Base-by-base conservation (phyloP, 345 rosid genomes). In the Chamaenerion angustifolium region DNA sequence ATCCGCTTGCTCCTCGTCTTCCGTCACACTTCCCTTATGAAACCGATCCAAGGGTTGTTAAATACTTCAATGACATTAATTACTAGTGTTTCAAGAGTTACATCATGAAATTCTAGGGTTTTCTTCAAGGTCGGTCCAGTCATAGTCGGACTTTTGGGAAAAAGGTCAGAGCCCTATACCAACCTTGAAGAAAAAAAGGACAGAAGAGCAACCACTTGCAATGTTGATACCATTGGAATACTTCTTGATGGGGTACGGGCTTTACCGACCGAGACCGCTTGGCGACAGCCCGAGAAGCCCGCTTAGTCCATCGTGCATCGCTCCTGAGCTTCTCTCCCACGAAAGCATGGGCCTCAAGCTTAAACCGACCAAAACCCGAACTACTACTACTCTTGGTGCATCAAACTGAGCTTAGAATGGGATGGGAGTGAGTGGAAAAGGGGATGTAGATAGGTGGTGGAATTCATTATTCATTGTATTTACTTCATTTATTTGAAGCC, bases 291-390 rank as follows among this genome's bases (percentile, higher is more conserved):
- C 96, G 0, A 79, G 95, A 62, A 93, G 99, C 53, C 88, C 95
- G 0, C 75, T 93, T 49, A 85, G 85, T 69, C 94, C 83, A 11
- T 68, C 83, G 17, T 82, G 92, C 67, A 88, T 93, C 69, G 76
- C 96, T 13, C 95, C 95, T 0, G 95, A 93, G 69, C 99, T 93
- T 40, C 95, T 92, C 40, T 82, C 98, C 10, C 98, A 96, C 6
- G 96, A 87, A 69, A 92, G 94, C 79, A 84, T 93, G 99, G 96
- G 99, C 5, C 64, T 93, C 78, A 93, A 93, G 80, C 80, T 93
- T 12, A 93, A 88, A 71, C 96, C 96, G 11, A 93, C 88, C 68
- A 93, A 81, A 71, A 93, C 99, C 23, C 75, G 95, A 27, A 68
- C 42, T 21, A 76, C 1, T 64, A 59, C 16, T n/a, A n/a, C n/a